phyloP scores from a whole-genome alignment of 176 grass and related monocot species.

The Oryza meyeriana region DNA sequence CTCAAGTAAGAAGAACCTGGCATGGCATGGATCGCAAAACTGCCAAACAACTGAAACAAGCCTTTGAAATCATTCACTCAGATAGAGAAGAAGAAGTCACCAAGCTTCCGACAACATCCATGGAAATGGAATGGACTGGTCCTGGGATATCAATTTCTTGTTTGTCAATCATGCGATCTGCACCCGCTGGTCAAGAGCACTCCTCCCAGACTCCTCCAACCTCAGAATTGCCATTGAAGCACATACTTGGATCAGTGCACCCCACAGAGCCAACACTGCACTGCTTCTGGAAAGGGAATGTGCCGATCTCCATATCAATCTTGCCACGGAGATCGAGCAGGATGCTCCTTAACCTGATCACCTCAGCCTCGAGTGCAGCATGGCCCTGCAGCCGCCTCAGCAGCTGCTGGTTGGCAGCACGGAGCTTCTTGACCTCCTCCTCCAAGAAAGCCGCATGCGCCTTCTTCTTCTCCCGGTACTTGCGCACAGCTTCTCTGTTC shows the following conservation, averaged over 20 bases:
- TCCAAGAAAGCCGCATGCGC: conserved; percentile 80
- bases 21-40: background rate
- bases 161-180: conserved; percentile 8
- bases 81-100: conserved; percentile 38
- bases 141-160: conserved; percentile 26
- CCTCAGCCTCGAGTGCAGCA: conserved; percentile 64
- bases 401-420: conserved; percentile 68
- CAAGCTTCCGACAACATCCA: conserved; percentile 35
- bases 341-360: conserved; percentile 62
- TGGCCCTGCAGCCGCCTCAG: conserved; percentile 60
- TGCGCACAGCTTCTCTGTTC: conserved; percentile 88
- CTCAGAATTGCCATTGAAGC: conserved; percentile 37
- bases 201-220: conserved; percentile 39
- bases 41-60: background rate
- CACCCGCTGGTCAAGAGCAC: conserved; percentile 13
- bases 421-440: conserved; percentile 78
- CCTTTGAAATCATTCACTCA: conserved; percentile 12
- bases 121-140: conserved; percentile 24
- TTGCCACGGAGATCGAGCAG: conserved; percentile 71
- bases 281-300: conserved; percentile 49
- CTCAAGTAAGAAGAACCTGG: background rate
- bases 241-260: conserved; percentile 30
- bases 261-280: conserved; percentile 37
- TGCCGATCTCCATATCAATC: conserved; percentile 68
- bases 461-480: conserved; percentile 98